Percentiles rank a stretch among this genome's conserved stretches.
Evolutionary conservation across 306 rosid genomes (phyloP).

Genomic region (Malus asiatica): DNA sequence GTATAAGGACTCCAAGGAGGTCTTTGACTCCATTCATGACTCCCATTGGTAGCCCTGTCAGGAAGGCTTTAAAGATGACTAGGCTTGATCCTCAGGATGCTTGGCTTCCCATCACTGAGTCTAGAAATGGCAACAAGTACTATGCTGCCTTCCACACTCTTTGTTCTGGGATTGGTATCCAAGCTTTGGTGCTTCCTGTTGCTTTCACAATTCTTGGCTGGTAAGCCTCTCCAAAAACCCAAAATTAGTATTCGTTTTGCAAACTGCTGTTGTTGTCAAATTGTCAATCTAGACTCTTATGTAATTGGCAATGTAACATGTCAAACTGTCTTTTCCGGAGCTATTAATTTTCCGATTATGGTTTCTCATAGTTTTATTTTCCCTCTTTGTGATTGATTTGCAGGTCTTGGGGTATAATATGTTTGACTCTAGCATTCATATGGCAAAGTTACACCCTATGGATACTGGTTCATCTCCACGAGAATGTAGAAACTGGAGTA

Average conservation of each 20-base stretch:
- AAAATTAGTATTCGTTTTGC: not conserved
- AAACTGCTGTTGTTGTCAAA: not conserved
- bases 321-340: not conserved
- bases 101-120: conserved; percentile 55
- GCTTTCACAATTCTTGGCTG: conserved; percentile 59
- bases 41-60: conserved; percentile 33
- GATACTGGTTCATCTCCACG: conserved; percentile 44
- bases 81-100: conserved; percentile 44
- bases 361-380: not conserved
- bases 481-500: conserved; percentile 35
- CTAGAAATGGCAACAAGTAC: conserved; percentile 45
- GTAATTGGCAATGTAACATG: not conserved
- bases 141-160: conserved; percentile 54
- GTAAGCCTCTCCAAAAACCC: conserved; percentile 12
- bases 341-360: not conserved
- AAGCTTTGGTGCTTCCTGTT: conserved; percentile 48
- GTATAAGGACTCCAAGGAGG: conserved; percentile 16
- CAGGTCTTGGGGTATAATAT: conserved; percentile 45
- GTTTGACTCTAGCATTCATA: conserved; percentile 36
- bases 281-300: not conserved
- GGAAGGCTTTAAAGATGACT: conserved; percentile 30
- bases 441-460: conserved; percentile 51
- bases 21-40: conserved; percentile 34
- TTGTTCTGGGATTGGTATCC: conserved; percentile 51
- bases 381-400: not conserved